Conservation (phyloP, 352 stramenopile species). For the Globisporangium okanoganense region DNA sequence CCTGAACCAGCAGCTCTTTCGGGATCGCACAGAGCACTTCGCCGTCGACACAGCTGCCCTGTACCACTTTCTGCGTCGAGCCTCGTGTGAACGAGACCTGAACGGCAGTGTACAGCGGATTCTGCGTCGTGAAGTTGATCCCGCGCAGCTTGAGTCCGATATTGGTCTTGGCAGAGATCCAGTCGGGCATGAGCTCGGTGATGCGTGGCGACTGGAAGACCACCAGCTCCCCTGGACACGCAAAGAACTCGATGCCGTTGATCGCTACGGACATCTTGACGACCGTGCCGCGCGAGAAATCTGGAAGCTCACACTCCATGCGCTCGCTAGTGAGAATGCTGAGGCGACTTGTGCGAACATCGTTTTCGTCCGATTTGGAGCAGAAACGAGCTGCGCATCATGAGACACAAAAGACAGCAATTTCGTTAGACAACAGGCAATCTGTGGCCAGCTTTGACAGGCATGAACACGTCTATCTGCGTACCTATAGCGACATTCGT, state of each 20-base stretch:
- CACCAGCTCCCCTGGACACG: conserved; percentile 38
- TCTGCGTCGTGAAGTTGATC: conserved; percentile 53
- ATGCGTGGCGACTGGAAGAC: conserved; percentile 62
- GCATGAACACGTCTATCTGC: background rate
- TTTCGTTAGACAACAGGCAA: background rate
- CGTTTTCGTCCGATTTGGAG: conserved; percentile 23
- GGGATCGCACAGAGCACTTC: conserved; percentile 35
- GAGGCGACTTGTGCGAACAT: conserved; percentile 33
- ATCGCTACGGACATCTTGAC: conserved; percentile 52
- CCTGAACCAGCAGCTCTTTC: conserved; percentile 20
- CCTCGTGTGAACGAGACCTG: conserved; percentile 43
- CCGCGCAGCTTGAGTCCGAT: conserved; percentile 38
- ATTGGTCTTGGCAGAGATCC: conserved; percentile 36
- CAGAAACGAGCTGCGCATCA: conserved; percentile 34
- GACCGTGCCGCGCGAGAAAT: conserved; percentile 49
- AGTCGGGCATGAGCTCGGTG: conserved; percentile 45
- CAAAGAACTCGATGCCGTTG: conserved; percentile 65
- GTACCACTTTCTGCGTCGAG: conserved; percentile 17
- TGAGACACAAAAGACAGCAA: background rate
- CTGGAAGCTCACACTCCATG: conserved; percentile 57
- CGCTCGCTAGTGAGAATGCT: conserved; percentile 34
- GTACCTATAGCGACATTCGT: conserved; percentile 48
- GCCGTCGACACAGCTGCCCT: conserved; percentile 31
- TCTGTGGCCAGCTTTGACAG: background rate
- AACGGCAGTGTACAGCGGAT: conserved; percentile 12